Conservation (phyloP, 2,329 filamentous ascomycete genomes). For the Aspergillus ochraceus region DNA sequence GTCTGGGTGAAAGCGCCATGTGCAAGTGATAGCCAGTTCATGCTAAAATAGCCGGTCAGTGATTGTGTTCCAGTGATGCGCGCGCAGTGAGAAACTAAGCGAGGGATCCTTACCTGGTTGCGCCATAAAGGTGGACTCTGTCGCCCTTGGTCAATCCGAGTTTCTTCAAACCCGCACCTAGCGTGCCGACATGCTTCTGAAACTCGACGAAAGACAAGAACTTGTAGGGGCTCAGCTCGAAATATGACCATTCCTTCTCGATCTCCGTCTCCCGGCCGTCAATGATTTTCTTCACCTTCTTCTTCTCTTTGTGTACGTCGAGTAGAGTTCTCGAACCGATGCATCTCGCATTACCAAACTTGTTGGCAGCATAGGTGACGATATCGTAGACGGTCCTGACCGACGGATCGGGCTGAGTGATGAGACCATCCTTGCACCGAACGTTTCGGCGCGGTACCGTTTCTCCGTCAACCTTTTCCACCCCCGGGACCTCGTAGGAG, state of each 20-base stretch:
- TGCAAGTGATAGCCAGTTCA: not conserved
- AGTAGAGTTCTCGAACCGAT: not conserved
- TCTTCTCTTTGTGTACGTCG: not conserved
- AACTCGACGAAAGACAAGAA: slow-evolving; percentile 1
- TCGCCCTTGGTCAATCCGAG: not conserved
- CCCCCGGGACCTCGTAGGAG: not conserved
- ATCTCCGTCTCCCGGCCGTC: not conserved
- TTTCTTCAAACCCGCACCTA: not conserved
- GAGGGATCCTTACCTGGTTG: not conserved
- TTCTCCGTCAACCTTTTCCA: not conserved
- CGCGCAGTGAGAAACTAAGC: not conserved
- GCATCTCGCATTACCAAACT: not conserved
- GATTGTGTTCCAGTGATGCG: not conserved
- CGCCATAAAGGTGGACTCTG: not conserved
- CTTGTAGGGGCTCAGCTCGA: not conserved
- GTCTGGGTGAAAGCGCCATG: slow-evolving; percentile 72
- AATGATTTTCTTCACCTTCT: slow-evolving; percentile 1
- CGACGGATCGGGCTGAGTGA: slow-evolving; percentile 1
- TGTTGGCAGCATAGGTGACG: not conserved
- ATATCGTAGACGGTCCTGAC: not conserved
- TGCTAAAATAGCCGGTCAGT: not conserved
- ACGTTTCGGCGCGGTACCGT: not conserved
- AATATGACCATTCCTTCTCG: slow-evolving; percentile 1
- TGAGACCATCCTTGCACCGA: slow-evolving; percentile 1
- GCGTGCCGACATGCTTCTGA: not conserved